Percentiles rank a stretch among this genome's conserved stretches.
Evolutionary conservation across 2,329 filamentous ascomycete genomes (phyloP).

Genomic region (Pseudogymnoascus sp.): DNA sequence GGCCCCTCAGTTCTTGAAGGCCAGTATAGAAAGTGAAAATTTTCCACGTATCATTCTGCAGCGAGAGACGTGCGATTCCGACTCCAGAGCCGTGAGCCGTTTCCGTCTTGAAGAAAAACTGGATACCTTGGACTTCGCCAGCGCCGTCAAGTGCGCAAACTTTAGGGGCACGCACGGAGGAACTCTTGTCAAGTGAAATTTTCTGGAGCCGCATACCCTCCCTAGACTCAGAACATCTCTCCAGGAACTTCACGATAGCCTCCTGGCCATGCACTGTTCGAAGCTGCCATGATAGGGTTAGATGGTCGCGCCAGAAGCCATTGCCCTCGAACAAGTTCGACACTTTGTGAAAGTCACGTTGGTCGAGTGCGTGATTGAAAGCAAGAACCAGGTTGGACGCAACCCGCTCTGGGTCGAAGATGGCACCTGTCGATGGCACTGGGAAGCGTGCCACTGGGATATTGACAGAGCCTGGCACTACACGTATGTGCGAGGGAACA

Average conservation of each 20-base stretch:
- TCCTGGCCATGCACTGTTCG: constrained; percentile 39
- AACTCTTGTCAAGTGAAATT: constrained; percentile 36
- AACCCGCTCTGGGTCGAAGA: constrained; percentile 25
- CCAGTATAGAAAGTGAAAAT: constrained; percentile 56
- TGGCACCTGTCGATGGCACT: constrained; percentile 24
- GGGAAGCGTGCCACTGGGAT: constrained; percentile 37
- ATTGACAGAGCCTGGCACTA: constrained; percentile 48
- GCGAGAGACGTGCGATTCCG: constrained; percentile 46
- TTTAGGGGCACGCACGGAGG: constrained; percentile 36
- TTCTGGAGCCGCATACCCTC: constrained; percentile 35
- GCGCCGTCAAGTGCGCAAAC: constrained; percentile 40
- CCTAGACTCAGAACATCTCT: constrained; percentile 22
- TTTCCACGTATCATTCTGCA: constrained; percentile 43
- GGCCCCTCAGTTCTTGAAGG: constrained; percentile 44
- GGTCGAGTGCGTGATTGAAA: constrained; percentile 35
- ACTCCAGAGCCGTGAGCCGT: constrained; percentile 46
- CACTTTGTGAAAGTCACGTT: constrained; percentile 29
- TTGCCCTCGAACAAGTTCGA: constrained; percentile 35
- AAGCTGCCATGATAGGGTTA: constrained; percentile 49
- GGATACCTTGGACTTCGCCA: constrained; percentile 43
- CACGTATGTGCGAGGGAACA: constrained; percentile 33
- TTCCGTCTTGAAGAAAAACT: constrained; percentile 47
- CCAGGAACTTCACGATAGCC: constrained; percentile 35
- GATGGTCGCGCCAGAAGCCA: constrained; percentile 52
- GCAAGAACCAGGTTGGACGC: constrained; percentile 31